Conservation (phyloP, 108 stramenopile genomes). For the Nitzschia inconspicua region DNA sequence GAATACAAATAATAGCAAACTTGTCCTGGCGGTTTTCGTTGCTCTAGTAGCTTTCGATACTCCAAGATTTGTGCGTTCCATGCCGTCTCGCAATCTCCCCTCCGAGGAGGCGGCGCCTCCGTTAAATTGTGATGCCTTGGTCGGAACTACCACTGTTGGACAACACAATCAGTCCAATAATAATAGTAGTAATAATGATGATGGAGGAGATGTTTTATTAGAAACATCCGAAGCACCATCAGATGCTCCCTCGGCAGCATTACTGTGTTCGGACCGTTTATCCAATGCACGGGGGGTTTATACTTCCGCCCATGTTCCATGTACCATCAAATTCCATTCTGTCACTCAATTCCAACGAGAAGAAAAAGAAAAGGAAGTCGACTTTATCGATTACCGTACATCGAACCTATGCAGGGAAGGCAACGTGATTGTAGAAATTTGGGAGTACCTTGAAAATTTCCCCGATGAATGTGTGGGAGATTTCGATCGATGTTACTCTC, state of each 20-base stretch:
- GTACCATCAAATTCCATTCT: conserved; percentile 16
- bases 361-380: not conserved
- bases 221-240: too few relatives aligned
- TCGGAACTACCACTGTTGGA: too few relatives aligned
- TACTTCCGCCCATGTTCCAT: conserved; percentile 16
- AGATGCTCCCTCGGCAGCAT: conserved; percentile 3
- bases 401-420: conserved; percentile 16
- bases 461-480: conserved; percentile 36
- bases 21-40: too few relatives aligned
- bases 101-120: too few relatives aligned
- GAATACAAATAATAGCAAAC: too few relatives aligned
- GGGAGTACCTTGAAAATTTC: conserved; percentile 21
- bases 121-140: too few relatives aligned
- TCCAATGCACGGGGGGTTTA: conserved; percentile 27
- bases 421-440: conserved; percentile 12
- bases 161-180: too few relatives aligned
- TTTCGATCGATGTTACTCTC: conserved; percentile 23
- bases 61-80: too few relatives aligned
- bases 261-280: conserved; percentile 1
- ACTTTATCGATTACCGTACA: conserved; percentile 17
- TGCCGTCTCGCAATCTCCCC: too few relatives aligned
- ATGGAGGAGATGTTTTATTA: too few relatives aligned
- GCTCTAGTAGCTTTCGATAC: too few relatives aligned
- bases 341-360: not conserved
- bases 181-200: too few relatives aligned